Conservation (phyloP, 139 green algal species). For the Tetradesmus lagerheimii region DNA sequence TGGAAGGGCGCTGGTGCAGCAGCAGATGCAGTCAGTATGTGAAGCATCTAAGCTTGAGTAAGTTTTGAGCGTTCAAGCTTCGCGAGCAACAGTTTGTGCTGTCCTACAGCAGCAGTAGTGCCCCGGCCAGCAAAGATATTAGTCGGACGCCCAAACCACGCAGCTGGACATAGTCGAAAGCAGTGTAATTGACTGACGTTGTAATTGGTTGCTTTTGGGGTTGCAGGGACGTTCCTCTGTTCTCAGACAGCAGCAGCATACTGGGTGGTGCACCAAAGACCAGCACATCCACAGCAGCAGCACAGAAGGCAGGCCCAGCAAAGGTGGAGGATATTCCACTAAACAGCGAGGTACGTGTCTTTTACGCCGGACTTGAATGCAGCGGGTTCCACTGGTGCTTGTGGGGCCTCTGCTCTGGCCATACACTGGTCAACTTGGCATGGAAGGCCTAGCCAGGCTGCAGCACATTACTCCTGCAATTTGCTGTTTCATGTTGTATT, state of each 20-base stretch:
- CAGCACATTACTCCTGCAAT: not conserved
- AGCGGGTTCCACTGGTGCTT: not conserved
- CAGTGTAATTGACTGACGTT: not conserved
- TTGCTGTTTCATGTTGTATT: too few relatives aligned
- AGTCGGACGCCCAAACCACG: not conserved
- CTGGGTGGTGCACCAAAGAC: conserved; percentile 30
- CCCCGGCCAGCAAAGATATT: not conserved
- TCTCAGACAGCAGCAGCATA: conserved; percentile 45
- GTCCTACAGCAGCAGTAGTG: not conserved
- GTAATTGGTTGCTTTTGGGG: not conserved
- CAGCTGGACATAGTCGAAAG: not conserved
- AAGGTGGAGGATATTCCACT: conserved; percentile 69
- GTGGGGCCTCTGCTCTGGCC: not conserved
- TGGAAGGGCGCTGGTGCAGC: not conserved
- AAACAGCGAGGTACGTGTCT: conserved; percentile 57
- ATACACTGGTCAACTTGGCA: not conserved
- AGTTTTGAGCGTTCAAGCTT: not conserved
- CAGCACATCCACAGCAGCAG: conserved; percentile 10
- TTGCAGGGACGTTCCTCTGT: conserved; percentile 46
- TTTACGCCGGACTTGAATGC: too few relatives aligned
- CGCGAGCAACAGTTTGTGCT: not conserved
- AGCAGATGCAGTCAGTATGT: not conserved
- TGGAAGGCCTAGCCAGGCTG: not conserved
- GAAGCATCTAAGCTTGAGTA: not conserved
- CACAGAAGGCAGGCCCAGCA: conserved; percentile 17